Evolutionary conservation across 228 moss, liverwort and hornwort genomes (phyloP), one percentile per base, ranked within the genome.

Genomic region (Sphagnum magellanicum): DNA sequence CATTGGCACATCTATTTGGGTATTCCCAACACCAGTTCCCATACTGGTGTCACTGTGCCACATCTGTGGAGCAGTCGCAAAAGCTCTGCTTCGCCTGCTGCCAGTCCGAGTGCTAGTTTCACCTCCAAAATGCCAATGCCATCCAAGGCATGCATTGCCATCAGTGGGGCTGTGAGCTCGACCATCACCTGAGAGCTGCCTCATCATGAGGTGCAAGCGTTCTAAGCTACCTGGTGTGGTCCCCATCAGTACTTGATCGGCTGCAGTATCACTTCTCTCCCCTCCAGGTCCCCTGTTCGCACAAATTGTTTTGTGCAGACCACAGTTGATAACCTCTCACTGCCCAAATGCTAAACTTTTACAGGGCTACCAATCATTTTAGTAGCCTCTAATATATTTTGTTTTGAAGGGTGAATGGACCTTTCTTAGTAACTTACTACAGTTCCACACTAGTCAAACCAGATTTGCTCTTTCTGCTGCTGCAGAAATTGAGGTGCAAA

Each of bases 101-200:
- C 78, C 86, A 51, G 84, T 81, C 57, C 78, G 76, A 16, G 83
- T 51, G 51, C 85, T 87, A 68, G 81, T 90, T 68, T 90, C 90
- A 15, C 76, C 78, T 74, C 92, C 92, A 50, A 91, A 92, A 92
- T 92, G 91, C 95, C 95, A 96, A 48, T 81, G 77, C 92, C 92
- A 92, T 53, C 79, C 76, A 67, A 77, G 72, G 32, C 32, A 32
- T 32, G 32, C 32, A 32, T 32, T 32, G 14, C 89, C 88, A 67
- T 81, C 89, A 64, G 81, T 81, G 61, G 85, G 84, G 50, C 82
- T 81, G 78, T 81, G 92, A 13, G 81, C 87, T 67, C 75, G 85
- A 58, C 94, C 84, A 70, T 81, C 67, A 66, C 84, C 90, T 60
- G 84, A 86, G n/a, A 92, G 73, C 61, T 92, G 95, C 50, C 89